Evolutionary conservation across 2,329 filamentous ascomycete genomes (phyloP).

Genomic region (Sclerotiophoma versabilis): DNA sequence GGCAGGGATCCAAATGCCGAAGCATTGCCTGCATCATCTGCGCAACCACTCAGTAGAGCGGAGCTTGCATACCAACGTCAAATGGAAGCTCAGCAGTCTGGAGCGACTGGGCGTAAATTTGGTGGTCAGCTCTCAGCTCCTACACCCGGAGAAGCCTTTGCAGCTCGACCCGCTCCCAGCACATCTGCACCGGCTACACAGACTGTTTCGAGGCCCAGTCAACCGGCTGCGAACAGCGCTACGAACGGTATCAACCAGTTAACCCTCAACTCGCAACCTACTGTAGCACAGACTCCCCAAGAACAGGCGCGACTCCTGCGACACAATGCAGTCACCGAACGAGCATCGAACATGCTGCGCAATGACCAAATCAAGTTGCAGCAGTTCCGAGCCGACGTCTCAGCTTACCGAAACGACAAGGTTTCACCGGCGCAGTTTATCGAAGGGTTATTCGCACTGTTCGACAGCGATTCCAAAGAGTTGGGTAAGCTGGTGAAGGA

Average conservation of each 20-base stretch:
- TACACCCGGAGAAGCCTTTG: constrained; percentile 51
- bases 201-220: constrained; percentile 46
- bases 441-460: constrained; percentile 86
- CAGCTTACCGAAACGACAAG: constrained; percentile 74
- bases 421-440: constrained; percentile 79
- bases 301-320: constrained; percentile 82
- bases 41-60: constrained; percentile 81
- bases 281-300: constrained; percentile 64
- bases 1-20: constrained; percentile 90
- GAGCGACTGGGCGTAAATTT: constrained; percentile 79
- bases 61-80: constrained; percentile 92
- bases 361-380: constrained; percentile 78
- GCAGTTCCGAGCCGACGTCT: constrained; percentile 81
- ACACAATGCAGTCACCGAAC: constrained; percentile 84
- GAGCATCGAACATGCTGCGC: constrained; percentile 79
- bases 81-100: constrained; percentile 88
- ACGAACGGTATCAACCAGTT: constrained; percentile 30
- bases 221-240: constrained; percentile 23
- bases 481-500: constrained; percentile 91
- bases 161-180: constrained; percentile 56
- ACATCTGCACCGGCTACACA: constrained; percentile 48
- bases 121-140: constrained; percentile 78
- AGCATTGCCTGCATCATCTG: constrained; percentile 75
- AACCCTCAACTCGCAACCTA: constrained; percentile 43
- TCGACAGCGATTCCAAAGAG: constrained; percentile 80